phyloP scores from a whole-genome alignment of 148 eudicot species.

The Chenopodium quinoa region DNA sequence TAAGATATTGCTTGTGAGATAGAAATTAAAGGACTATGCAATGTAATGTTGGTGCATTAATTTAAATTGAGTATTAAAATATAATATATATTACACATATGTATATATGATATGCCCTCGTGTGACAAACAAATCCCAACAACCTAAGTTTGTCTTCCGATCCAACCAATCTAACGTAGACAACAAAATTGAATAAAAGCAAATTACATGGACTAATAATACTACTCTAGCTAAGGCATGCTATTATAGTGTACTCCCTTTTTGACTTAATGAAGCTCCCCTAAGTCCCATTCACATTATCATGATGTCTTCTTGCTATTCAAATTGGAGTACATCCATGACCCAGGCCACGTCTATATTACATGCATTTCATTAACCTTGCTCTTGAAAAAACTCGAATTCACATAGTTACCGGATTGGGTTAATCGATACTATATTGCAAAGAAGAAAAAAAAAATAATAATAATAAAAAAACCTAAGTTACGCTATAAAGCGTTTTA shows the following conservation, averaged over 20 bases:
- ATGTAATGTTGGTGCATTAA: not conserved
- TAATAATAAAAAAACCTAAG: conserved; percentile 5
- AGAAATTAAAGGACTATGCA: too few species aligned
- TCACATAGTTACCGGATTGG: not conserved
- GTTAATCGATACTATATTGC: not conserved
- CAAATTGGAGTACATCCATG: conserved; percentile 20
- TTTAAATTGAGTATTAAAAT: not conserved
- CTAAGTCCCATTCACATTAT: conserved; percentile 32
- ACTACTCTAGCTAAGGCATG: conserved; percentile 6
- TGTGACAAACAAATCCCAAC: conserved; percentile 38
- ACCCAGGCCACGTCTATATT: conserved; percentile 9
- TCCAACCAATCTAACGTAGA: conserved; percentile 14
- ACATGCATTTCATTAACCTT: conserved; percentile 10
- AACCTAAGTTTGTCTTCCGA: conserved; percentile 28
- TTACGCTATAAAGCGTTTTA: not conserved
- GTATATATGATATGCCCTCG: conserved; percentile 11
- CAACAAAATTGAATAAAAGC: conserved; percentile 29
- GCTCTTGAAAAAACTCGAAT: not conserved
- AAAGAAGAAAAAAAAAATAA: not conserved
- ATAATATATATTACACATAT: not conserved
- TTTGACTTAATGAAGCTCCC: conserved; percentile 33
- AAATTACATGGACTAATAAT: conserved; percentile 25
- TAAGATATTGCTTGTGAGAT: too few species aligned
- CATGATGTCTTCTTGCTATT: conserved; percentile 15
- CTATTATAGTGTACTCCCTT: conserved; percentile 24